Evolutionary conservation across 2,329 filamentous ascomycete genomes (phyloP).

Genomic region (Ceratocystis ficicola): DNA sequence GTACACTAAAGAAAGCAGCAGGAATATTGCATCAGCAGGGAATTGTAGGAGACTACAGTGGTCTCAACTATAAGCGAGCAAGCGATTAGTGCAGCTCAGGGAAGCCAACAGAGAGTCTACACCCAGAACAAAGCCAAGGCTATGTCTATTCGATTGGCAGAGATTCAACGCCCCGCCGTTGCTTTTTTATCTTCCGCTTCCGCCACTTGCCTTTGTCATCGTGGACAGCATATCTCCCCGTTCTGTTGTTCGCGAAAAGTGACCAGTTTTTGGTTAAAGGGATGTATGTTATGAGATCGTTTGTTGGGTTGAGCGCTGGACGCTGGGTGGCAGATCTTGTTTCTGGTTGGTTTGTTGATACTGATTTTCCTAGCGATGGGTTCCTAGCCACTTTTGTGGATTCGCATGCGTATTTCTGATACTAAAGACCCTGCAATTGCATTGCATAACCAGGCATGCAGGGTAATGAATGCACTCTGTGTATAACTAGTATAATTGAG

Average conservation of each 20-base stretch:
- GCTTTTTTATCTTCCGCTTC: neutral
- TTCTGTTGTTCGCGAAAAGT: no score
- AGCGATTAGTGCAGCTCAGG: neutral
- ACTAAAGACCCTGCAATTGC: neutral
- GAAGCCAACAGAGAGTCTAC: neutral
- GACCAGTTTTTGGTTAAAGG: neutral
- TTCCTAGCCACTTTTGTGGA: neutral
- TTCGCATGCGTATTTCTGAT: neutral
- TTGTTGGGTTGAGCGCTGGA: neutral
- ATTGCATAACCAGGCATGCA: neutral
- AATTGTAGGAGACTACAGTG: neutral
- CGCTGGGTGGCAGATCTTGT: neutral
- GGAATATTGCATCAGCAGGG: neutral
- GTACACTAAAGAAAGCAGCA: neutral
- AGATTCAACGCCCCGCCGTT: neutral
- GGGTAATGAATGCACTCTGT: neutral
- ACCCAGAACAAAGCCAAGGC: neutral
- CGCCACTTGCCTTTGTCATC: neutral
- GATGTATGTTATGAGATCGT: neutral
- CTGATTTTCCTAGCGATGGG: no score
- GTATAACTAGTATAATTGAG: neutral
- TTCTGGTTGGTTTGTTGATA: neutral
- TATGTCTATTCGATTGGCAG: no score
- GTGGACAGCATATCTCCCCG: neutral
- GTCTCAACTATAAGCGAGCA: no score